Evolutionary conservation across 1,139 yeast species (phyloP).

Genomic region (Sugiyamaella grinbergsii): DNA sequence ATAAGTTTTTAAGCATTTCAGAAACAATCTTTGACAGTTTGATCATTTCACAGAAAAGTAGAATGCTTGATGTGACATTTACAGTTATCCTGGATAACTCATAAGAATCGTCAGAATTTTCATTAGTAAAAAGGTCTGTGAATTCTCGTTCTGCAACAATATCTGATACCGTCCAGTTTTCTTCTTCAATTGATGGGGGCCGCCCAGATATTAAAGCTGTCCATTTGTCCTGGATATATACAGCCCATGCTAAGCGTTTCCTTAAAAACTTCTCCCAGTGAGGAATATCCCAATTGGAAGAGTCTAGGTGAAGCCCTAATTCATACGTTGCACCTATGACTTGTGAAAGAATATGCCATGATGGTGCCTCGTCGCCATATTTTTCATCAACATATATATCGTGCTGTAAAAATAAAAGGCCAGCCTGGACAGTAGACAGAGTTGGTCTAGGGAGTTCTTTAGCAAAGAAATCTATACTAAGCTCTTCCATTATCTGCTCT

Average conservation of each 20-base stretch:
- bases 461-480: slow-evolving; percentile 28
- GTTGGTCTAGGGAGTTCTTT: slow-evolving; percentile 34
- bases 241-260: slow-evolving; percentile 37
- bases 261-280: slow-evolving; percentile 34
- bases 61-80: slow-evolving; percentile 19
- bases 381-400: slow-evolving; percentile 30
- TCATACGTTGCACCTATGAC: slow-evolving; percentile 33
- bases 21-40: slow-evolving; percentile 69
- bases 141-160: slow-evolving; percentile 36
- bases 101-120: slow-evolving; percentile 2
- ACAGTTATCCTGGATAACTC: slow-evolving; percentile 15
- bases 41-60: slow-evolving; percentile 66
- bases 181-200: slow-evolving; percentile 35
- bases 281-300: slow-evolving; percentile 33
- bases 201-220: slow-evolving; percentile 37
- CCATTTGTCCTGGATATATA: slow-evolving; percentile 41
- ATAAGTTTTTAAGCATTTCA: slow-evolving; percentile 69
- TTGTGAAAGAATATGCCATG: slow-evolving; percentile 35
- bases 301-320: slow-evolving; percentile 35
- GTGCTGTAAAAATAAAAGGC: slow-evolving; percentile 33
- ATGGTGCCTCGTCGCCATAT: slow-evolving; percentile 27
- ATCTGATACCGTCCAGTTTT: slow-evolving; percentile 42
- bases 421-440: slow-evolving; percentile 35
- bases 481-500: slow-evolving; percentile 29
- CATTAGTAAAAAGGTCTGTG: slow-evolving; percentile 22